Evolutionary conservation across 1,284 basidiomycete species (phyloP).

Genomic region (Leccinum laetum): DNA sequence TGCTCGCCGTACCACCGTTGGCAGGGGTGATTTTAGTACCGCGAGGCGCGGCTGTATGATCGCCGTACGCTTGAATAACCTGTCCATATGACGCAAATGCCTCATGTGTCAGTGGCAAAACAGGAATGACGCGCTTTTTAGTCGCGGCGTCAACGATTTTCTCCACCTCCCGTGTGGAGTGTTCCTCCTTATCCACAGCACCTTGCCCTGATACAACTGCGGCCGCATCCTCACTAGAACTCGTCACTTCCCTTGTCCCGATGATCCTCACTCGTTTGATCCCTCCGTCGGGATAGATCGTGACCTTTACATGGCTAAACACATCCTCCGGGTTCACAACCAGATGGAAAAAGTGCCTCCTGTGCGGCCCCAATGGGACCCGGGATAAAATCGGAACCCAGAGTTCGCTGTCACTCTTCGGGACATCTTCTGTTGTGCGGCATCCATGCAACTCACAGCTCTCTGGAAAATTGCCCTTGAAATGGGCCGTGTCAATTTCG

Average conservation of each 20-base stretch:
- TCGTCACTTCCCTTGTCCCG: conserved; percentile 53
- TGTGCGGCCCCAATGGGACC: conserved; percentile 86
- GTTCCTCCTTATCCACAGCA: conserved; percentile 6
- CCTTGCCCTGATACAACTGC: conserved; percentile 7
- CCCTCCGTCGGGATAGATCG: conserved; percentile 95
- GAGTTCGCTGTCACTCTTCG: conserved; percentile 39
- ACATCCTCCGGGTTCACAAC: conserved; percentile 56
- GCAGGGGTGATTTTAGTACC: conserved; percentile 74
- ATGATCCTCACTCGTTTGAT: conserved; percentile 89
- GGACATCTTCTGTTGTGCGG: too few species aligned
- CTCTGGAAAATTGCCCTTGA: conserved; percentile 96
- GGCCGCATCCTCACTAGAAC: conserved; percentile 11
- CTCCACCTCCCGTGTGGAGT: background rate
- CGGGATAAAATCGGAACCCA: conserved; percentile 83
- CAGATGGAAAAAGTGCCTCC: conserved; percentile 87
- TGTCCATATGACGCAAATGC: conserved; percentile 83
- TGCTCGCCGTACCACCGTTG: conserved; percentile 86
- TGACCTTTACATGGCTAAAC: conserved; percentile 87
- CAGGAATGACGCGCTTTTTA: conserved; percentile 48
- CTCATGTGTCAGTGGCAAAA: conserved; percentile 79
- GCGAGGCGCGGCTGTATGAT: conserved; percentile 63
- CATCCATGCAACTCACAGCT: conserved; percentile 83
- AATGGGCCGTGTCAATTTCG: conserved; percentile 94
- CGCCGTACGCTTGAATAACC: conserved; percentile 82
- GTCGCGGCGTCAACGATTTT: conserved; percentile 8